Percentiles rank a stretch among this genome's conserved stretches.
Conservation (phyloP, 2,329 filamentous ascomycete species). For the Graphilbum ipis-grandicollis region DNA sequence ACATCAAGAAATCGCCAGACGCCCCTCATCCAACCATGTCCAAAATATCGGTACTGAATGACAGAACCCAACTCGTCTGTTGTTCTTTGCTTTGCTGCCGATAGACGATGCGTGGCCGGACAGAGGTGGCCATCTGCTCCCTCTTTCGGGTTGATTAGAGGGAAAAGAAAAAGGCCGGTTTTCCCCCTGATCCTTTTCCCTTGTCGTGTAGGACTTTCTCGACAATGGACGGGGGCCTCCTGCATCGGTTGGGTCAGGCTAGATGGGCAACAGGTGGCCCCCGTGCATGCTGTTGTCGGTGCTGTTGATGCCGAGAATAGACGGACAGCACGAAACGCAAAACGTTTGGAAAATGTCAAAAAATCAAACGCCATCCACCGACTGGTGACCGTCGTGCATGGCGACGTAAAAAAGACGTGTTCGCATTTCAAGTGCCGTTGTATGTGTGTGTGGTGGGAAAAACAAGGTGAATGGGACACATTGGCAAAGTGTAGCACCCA, state of each 20-base stretch:
- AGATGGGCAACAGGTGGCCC: too few species aligned
- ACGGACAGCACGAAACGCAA: background rate
- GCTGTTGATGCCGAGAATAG: too few species aligned
- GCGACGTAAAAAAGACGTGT: background rate
- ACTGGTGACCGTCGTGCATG: background rate
- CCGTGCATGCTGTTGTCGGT: too few species aligned
- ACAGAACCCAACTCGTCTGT: background rate
- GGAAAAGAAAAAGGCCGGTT: background rate
- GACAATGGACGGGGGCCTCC: background rate
- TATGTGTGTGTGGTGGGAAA: too few species aligned
- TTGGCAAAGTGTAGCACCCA: background rate
- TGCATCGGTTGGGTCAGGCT: too few species aligned
- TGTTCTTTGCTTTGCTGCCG: background rate
- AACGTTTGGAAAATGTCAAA: too few species aligned
- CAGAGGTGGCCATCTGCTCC: background rate
- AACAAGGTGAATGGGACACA: background rate
- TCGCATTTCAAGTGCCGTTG: background rate
- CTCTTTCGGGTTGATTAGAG: background rate
- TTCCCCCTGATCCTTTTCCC: background rate
- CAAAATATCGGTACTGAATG: background rate
- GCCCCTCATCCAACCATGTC: constrained; percentile 1
- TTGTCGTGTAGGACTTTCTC: background rate
- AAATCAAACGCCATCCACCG: background rate
- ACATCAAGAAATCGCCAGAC: constrained; percentile 5
- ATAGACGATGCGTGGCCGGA: background rate